Evolutionary conservation across 2,329 filamentous ascomycete species (phyloP).

Genomic region (Cordyceps fumosorosea): DNA sequence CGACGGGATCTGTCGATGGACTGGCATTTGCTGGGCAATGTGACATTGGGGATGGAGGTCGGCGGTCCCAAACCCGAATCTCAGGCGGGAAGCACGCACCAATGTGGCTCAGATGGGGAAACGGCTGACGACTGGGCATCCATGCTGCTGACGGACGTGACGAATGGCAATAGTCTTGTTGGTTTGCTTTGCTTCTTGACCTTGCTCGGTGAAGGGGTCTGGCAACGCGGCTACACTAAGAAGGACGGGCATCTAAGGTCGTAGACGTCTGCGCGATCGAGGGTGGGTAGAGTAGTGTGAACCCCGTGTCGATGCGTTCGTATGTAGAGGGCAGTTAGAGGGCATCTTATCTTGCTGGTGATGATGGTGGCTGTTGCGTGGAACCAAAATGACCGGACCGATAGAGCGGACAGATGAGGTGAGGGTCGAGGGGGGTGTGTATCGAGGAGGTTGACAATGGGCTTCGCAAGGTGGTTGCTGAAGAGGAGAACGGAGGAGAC

Average conservation of each 20-base stretch:
- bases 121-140: not conserved
- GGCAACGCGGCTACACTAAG: not conserved
- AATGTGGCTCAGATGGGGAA: constrained; percentile 3
- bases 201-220: not conserved
- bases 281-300: not conserved
- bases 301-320: not conserved
- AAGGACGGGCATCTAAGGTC: not conserved
- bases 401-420: not conserved
- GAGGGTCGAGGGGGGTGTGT: not conserved
- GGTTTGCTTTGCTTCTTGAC: not conserved
- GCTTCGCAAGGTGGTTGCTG: not conserved
- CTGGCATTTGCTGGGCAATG: not conserved
- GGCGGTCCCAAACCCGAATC: not conserved
- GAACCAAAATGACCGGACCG: not conserved
- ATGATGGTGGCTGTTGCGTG: not conserved
- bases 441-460: not conserved
- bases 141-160: too few species aligned
- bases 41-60: not conserved
- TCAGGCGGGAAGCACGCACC: not conserved
- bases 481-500: not conserved
- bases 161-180: too few species aligned
- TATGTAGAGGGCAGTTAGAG: too few species aligned
- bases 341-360: not conserved
- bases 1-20: constrained; percentile 5
- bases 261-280: not conserved